Conservation (phyloP, 2,329 filamentous ascomycete species). For the Apiospora kogelbergensis region DNA sequence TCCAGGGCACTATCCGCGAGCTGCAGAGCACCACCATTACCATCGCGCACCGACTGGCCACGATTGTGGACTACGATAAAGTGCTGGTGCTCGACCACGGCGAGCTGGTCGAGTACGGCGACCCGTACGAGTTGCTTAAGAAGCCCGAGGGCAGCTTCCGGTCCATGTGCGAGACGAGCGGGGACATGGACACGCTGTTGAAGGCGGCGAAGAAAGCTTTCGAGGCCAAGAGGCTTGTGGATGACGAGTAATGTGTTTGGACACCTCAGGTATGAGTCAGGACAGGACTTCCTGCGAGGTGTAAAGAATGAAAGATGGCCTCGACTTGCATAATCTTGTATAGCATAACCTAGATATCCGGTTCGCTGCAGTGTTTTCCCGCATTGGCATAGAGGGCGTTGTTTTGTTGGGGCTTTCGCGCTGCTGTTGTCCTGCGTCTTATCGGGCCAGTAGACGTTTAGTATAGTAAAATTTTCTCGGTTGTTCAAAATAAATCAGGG, state of each 20-base stretch:
- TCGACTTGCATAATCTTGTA: not conserved
- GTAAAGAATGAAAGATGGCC: not conserved
- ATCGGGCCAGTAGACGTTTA: not conserved
- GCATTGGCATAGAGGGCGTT: not conserved
- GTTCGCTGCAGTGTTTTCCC: not conserved
- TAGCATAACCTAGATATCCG: slow-evolving; percentile 4
- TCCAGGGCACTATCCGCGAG: slow-evolving; percentile 94
- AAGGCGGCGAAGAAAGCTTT: slow-evolving; percentile 57
- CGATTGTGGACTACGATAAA: slow-evolving; percentile 98
- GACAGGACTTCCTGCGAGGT: too few species aligned
- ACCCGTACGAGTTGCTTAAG: slow-evolving; percentile 78
- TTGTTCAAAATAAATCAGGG: not conserved
- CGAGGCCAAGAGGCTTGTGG: slow-evolving; percentile 38
- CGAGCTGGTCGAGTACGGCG: slow-evolving; percentile 82
- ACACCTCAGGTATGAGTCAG: not conserved
- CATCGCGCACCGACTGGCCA: slow-evolving; percentile 92
- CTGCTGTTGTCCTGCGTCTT: not conserved
- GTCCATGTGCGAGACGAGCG: slow-evolving; percentile 66
- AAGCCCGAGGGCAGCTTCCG: slow-evolving; percentile 65
- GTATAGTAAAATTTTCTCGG: not conserved
- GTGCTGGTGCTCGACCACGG: slow-evolving; percentile 93
- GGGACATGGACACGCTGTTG: slow-evolving; percentile 51
- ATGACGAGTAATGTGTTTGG: slow-evolving; percentile 29
- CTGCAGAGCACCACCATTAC: slow-evolving; percentile 92
- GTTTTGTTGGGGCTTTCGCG: not conserved